A percentile compares a stretch with the other conserved stretches of the same genome.
phyloP scores from a whole-genome alignment of 768 basidiomycete species.

The Naematelia aurantialba region DNA sequence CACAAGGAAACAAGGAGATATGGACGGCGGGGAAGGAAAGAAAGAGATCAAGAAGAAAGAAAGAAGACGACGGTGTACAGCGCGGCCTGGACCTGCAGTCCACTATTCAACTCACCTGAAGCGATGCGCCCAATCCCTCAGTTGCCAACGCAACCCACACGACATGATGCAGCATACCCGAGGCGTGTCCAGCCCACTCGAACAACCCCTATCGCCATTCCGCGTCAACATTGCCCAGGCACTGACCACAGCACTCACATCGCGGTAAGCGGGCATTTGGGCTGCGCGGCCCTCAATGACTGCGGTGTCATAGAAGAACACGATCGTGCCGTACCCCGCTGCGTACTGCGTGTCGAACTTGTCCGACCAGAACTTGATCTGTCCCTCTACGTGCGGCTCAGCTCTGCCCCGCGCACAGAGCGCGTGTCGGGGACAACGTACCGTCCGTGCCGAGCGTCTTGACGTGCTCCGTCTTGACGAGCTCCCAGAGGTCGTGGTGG shows the following conservation, averaged over 20 bases:
- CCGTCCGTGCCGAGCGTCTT: slow-evolving; percentile 16
- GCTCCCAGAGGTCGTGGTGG: slow-evolving; percentile 46
- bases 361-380: slow-evolving; percentile 18
- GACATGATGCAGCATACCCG: slow-evolving; percentile 48
- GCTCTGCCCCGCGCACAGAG: neutral
- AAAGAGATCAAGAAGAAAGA: too few relatives aligned
- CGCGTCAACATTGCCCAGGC: neutral
- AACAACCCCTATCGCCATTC: slow-evolving; percentile 30
- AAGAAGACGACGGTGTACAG: neutral
- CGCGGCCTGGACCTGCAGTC: neutral
- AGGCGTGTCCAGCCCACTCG: slow-evolving; percentile 41
- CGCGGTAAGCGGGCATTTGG: slow-evolving; percentile 34
- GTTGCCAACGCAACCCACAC: slow-evolving; percentile 49
- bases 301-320: slow-evolving; percentile 51
- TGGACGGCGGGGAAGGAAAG: too few relatives aligned
- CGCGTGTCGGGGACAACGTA: too few relatives aligned
- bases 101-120: slow-evolving; percentile 25
- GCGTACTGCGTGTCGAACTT: slow-evolving; percentile 37
- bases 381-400: slow-evolving; percentile 8
- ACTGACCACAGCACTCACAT: slow-evolving; percentile 13
- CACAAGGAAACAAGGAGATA: too few relatives aligned
- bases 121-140: slow-evolving; percentile 49
- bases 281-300: slow-evolving; percentile 36
- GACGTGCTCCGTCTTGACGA: slow-evolving; percentile 7
- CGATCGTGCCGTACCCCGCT: slow-evolving; percentile 49